Percentiles rank a stretch among this genome's conserved stretches.
These are phyloP conservation scores for Sphagnum contortum DNA, from an alignment of 225 moss, liverwort and hornwort species.

Conservation along the genomic window DNA sequence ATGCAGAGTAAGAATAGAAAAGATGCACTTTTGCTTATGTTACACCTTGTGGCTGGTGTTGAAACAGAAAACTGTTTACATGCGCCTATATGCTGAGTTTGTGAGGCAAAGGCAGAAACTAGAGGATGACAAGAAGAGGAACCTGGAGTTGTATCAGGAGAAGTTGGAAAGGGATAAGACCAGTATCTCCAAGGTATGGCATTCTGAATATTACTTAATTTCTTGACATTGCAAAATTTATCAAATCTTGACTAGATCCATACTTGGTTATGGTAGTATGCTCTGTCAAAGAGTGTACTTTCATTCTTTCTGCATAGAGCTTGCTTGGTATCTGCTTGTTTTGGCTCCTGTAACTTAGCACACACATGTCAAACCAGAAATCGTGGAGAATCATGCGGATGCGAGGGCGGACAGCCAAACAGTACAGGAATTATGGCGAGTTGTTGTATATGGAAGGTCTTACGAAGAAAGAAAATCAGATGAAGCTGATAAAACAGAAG, in stretches of 20 bases:
- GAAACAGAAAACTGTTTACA: constrained; percentile 74
- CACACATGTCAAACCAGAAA: constrained; percentile 26
- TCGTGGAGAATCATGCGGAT: constrained; percentile 83
- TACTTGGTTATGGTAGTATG: too few relatives aligned
- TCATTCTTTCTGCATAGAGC: too few relatives aligned
- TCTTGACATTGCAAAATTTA: too few relatives aligned
- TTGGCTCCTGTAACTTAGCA: too few relatives aligned
- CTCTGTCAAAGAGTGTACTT: too few relatives aligned
- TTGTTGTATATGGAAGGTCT: constrained; percentile 74
- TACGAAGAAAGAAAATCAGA: constrained; percentile 49
- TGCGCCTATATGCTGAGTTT: constrained; percentile 87
- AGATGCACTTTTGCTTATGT: too few relatives aligned
- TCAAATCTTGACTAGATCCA: too few relatives aligned
- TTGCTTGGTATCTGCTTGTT: too few relatives aligned
- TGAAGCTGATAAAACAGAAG: constrained; percentile 56
- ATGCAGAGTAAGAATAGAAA: too few relatives aligned
- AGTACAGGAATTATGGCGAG: constrained; percentile 89
- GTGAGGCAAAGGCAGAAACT: constrained; percentile 61
- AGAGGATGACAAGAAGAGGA: constrained; percentile 51
- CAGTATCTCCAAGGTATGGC: constrained; percentile 64
- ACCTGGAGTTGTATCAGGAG: constrained; percentile 55
- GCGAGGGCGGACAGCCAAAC: constrained; percentile 78
- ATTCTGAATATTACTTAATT: too few relatives aligned
- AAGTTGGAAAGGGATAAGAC: constrained; percentile 57
- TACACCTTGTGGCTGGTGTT: too few relatives aligned